These are phyloP conservation scores for Vigna reflexopilosa DNA, from an alignment of 306 rosid genomes.

Conservation along the genomic window DNA sequence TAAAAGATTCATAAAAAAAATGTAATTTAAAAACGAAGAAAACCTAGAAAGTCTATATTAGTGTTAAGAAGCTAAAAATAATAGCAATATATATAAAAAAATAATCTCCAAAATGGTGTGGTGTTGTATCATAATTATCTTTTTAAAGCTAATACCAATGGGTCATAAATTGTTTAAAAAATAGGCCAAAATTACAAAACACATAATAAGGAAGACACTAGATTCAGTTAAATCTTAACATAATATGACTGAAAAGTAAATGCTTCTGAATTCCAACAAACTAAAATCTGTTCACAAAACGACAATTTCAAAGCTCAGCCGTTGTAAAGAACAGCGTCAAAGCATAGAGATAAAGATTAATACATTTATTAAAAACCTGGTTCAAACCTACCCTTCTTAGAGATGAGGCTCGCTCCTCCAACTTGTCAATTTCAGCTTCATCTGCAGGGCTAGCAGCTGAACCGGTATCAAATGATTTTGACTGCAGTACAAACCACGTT, in stretches of 20 bases:
- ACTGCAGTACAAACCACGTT: slow-evolving; percentile 58
- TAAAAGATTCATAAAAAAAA: not conserved
- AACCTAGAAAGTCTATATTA: not conserved
- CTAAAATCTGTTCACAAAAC: slow-evolving; percentile 25
- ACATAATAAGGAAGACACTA: not conserved
- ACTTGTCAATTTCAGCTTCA: slow-evolving; percentile 74
- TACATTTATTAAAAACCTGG: slow-evolving; percentile 6
- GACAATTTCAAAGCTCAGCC: slow-evolving; percentile 25
- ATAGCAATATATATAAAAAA: not conserved
- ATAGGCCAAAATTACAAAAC: slow-evolving; percentile 9
- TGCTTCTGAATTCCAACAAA: slow-evolving; percentile 10
- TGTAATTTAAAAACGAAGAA: not conserved
- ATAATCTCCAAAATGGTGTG: not conserved
- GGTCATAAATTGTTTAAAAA: slow-evolving; percentile 8
- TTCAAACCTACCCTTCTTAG: slow-evolving; percentile 67
- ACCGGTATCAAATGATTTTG: slow-evolving; percentile 58
- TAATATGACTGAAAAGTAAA: not conserved
- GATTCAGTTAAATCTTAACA: too few species aligned
- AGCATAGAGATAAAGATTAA: slow-evolving; percentile 27
- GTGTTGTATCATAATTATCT: not conserved
- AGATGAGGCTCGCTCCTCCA: slow-evolving; percentile 74
- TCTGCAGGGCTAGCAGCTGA: slow-evolving; percentile 63
- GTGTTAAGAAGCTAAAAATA: not conserved
- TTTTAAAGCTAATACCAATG: not conserved
- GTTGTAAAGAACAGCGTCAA: slow-evolving; percentile 27